Conservation (phyloP, 768 basidiomycete genomes). For the Boletus rubroflammeus region DNA sequence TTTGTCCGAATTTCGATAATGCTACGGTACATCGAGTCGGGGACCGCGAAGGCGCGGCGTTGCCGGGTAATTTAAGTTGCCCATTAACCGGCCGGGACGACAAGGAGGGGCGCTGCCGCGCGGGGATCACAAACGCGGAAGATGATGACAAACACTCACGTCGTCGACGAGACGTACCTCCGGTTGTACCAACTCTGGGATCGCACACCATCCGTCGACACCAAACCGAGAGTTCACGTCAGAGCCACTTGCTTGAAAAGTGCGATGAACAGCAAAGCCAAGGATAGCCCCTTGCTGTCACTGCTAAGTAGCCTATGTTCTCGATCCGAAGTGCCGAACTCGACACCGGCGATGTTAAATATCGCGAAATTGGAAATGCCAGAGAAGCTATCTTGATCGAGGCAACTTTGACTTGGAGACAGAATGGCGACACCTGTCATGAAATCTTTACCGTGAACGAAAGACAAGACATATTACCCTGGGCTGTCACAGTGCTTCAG, state of each 20-base stretch:
- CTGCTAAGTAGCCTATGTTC: neutral
- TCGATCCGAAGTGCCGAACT: neutral
- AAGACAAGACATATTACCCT: neutral
- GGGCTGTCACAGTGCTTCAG: neutral
- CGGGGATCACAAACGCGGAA: neutral
- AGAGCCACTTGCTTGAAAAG: neutral
- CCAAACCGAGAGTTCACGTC: neutral
- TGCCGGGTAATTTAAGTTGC: no score
- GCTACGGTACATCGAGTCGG: neutral
- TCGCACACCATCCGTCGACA: neutral
- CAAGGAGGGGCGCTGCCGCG: neutral
- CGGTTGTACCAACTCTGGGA: neutral
- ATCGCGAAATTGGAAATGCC: neutral
- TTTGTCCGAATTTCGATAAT: neutral
- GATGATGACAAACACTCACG: neutral
- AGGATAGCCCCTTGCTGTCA: neutral
- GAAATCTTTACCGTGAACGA: neutral
- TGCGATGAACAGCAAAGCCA: neutral
- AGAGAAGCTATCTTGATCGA: constrained; percentile 1
- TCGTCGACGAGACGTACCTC: neutral
- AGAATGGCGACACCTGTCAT: constrained; percentile 2
- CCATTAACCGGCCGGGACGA: neutral
- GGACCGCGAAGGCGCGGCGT: neutral
- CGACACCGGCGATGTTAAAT: neutral
- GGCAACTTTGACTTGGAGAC: neutral